phyloP scores from a whole-genome alignment of 2,329 filamentous ascomycete genomes.

The Ceratocystis huliohia region DNA sequence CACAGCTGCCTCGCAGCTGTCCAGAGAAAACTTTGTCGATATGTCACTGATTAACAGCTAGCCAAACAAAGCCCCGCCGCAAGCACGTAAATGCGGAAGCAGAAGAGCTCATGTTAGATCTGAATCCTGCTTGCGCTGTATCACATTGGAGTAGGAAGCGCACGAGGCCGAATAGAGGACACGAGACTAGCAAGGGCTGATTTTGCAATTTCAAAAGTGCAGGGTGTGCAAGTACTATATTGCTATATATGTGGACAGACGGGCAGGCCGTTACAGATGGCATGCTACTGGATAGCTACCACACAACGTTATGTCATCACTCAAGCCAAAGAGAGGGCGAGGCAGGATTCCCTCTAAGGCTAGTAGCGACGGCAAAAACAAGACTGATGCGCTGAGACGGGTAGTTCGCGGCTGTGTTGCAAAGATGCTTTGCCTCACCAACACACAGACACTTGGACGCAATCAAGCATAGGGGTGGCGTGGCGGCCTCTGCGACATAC shows the following conservation, averaged over 20 bases:
- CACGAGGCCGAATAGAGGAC: neutral
- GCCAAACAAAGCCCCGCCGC: neutral
- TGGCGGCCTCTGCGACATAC: neutral
- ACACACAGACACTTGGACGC: neutral
- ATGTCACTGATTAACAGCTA: neutral
- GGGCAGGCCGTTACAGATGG: too few species aligned
- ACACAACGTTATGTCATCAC: too few species aligned
- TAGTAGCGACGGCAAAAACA: neutral
- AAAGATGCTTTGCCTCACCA: neutral
- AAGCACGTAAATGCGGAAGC: neutral
- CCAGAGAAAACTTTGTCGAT: neutral
- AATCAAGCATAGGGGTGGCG: neutral
- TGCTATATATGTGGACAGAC: neutral
- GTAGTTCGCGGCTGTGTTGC: neutral
- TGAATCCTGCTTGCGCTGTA: neutral
- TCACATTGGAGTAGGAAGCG: neutral
- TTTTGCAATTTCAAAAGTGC: neutral
- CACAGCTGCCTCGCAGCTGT: neutral
- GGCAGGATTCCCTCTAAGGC: neutral
- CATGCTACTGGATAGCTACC: too few species aligned
- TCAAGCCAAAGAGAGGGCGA: too few species aligned
- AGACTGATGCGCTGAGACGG: neutral
- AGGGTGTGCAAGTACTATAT: neutral
- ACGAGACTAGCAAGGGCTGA: neutral
- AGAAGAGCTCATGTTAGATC: neutral